Evolutionary conservation across 2,329 filamentous ascomycete species (phyloP), one percentile per base, ranked within the genome.

Genomic region (Verticillium alfalfae): DNA sequence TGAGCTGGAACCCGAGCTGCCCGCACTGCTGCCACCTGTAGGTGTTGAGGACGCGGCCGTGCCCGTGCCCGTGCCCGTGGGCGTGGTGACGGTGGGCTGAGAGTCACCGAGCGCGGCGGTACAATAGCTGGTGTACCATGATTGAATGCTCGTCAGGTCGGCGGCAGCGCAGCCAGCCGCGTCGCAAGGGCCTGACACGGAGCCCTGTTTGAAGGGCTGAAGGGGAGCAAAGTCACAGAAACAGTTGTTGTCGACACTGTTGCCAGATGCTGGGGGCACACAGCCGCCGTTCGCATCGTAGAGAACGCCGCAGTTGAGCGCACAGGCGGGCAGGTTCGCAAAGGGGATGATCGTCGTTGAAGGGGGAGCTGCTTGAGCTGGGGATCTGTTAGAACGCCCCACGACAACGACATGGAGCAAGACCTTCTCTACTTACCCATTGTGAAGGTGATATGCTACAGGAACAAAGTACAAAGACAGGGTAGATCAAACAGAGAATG

Each of bases 101-200:
- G 71, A 68, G 5, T 69, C 68, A 0, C 70, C 69, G 56, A 71
- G 75, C n/a, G 75, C 77, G 9, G 81, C 80, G 39, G 73, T 73
- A 73, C 92, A 95, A 66, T 88, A 87, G 63, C 77, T 79, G 39
- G 81, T 82, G 72, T 88, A 95, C 92, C 92, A 96, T 60, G 73
- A 78, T 66, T 85, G 85, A 66, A 95, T 84, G 61, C 82, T 82
- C 15, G 74, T 69, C 56, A 88, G 76, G 0, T 81, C 67, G 3
- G 78, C 72, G 8, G 74, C 76, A 13, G 79, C 75, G 69, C 89
- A 92, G 26, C 34, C 39, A 2, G 78, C 79, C 16, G 75, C 69
- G 63, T 86, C 83, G 75, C 91, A 93, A 15, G 91, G 82, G 5
- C 84, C 84, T 9, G n/a, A 16, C 6, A 56, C 34, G 5, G 79